These are phyloP conservation scores for Wickerhamiella kazuoi DNA, from an alignment of 805 yeast species.

Conservation along the genomic window DNA sequence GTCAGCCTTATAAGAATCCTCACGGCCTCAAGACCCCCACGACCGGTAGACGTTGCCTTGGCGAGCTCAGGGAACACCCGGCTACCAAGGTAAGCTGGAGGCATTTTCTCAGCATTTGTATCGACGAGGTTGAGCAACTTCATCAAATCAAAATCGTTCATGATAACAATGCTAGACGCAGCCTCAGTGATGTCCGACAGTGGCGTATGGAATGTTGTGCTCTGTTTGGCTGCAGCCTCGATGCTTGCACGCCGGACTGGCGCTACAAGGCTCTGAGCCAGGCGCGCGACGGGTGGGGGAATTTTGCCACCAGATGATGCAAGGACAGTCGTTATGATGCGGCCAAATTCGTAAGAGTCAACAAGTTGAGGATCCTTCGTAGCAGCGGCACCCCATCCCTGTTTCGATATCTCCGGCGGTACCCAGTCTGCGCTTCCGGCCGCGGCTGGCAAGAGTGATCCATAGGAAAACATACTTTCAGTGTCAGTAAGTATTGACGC, in stretches of 20 bases:
- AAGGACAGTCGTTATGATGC: slow-evolving; percentile 32
- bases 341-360: slow-evolving; percentile 52
- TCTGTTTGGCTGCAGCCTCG: not conserved
- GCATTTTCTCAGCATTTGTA: slow-evolving; percentile 16
- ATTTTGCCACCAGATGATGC: slow-evolving; percentile 14
- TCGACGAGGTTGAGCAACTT: slow-evolving; percentile 6
- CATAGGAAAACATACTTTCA: slow-evolving; percentile 22
- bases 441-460: slow-evolving; percentile 21
- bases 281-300: not conserved
- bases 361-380: slow-evolving; percentile 19
- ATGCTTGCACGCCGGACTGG: not conserved
- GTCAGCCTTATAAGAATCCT: slow-evolving; percentile 20
- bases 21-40: slow-evolving; percentile 18
- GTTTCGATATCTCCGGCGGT: slow-evolving; percentile 37
- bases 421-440: slow-evolving; percentile 12
- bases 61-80: slow-evolving; percentile 55
- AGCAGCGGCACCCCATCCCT: slow-evolving; percentile 29
- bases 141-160: slow-evolving; percentile 9
- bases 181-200: slow-evolving; percentile 35
- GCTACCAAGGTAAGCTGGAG: slow-evolving; percentile 39
- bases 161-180: slow-evolving; percentile 33
- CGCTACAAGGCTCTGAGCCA: not conserved
- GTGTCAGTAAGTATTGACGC: slow-evolving; percentile 34
- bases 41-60: slow-evolving; percentile 15
- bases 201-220: slow-evolving; percentile 21